Conservation (phyloP, 768 basidiomycete genomes). For the Collybia sp. region DNA sequence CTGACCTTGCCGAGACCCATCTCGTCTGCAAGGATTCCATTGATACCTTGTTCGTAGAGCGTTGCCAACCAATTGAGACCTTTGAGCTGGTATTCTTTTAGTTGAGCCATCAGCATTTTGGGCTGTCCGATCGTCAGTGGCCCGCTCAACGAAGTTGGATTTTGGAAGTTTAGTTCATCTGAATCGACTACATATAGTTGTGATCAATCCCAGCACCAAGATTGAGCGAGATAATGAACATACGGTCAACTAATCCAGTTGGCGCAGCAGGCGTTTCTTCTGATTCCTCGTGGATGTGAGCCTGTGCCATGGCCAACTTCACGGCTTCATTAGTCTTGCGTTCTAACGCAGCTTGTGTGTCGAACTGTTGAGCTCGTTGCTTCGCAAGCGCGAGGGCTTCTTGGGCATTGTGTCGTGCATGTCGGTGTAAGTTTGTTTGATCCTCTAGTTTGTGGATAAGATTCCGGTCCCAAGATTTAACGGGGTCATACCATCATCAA, state of each 20-base stretch:
- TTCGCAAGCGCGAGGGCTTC: constrained; percentile 79
- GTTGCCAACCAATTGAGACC: constrained; percentile 98
- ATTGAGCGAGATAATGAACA: constrained; percentile 18
- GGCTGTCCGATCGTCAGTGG: constrained; percentile 87
- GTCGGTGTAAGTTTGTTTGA: constrained; percentile 76
- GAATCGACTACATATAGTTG: constrained; percentile 64
- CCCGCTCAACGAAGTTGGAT: constrained; percentile 87
- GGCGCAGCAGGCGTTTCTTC: constrained; percentile 25
- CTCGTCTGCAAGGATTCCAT: constrained; percentile 98
- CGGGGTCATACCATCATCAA: constrained; percentile 72
- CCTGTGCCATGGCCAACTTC: constrained; percentile 56
- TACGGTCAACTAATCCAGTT: constrained; percentile 65
- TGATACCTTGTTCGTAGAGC: constrained; percentile 98
- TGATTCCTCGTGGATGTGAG: constrained; percentile 39
- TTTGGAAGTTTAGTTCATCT: constrained; percentile 98
- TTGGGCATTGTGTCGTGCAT: constrained; percentile 86
- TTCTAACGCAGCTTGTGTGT: constrained; percentile 74
- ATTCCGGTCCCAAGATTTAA: neutral
- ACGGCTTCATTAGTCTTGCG: constrained; percentile 78
- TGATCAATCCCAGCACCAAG: constrained; percentile 3
- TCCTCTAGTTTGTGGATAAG: constrained; percentile 53
- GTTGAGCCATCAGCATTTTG: constrained; percentile 90
- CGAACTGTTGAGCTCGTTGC: constrained; percentile 80
- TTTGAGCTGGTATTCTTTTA: constrained; percentile 98
- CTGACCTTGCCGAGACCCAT: constrained; percentile 91